A percentile compares a stretch with the other conserved stretches of the same genome.
phyloP scores from a whole-genome alignment of 2,329 filamentous ascomycete species.

The Geoglossum cookeanum region DNA sequence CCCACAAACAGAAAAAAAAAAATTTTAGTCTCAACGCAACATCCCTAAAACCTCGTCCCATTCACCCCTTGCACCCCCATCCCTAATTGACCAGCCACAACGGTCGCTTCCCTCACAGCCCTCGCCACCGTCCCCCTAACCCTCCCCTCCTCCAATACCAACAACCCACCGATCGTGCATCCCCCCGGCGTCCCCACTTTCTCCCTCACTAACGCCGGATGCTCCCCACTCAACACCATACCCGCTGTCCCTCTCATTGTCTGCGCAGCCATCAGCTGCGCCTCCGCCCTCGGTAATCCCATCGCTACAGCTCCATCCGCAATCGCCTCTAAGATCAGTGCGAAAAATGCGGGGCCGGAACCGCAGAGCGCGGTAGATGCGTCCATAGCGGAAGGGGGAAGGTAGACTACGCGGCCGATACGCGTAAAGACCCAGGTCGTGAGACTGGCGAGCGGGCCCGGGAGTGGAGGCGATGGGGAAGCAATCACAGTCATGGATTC shows the following conservation, averaged over 20 bases:
- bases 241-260: conserved; percentile 56
- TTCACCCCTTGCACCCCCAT: conserved; percentile 32
- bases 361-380: conserved; percentile 55
- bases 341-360: conserved; percentile 57
- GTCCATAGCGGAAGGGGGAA: conserved; percentile 51
- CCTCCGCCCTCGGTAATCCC: conserved; percentile 54
- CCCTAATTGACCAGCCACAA: conserved; percentile 47
- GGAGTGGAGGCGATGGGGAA: conserved; percentile 37
- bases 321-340: conserved; percentile 54
- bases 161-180: conserved; percentile 54
- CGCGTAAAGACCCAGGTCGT: conserved; percentile 60
- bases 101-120: conserved; percentile 51
- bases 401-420: conserved; percentile 50
- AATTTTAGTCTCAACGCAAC: background rate
- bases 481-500: conserved; percentile 69
- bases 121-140: conserved; percentile 47
- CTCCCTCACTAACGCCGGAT: conserved; percentile 55
- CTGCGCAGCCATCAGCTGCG: conserved; percentile 60
- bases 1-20: too few species aligned
- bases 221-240: conserved; percentile 50
- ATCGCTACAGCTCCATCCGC: conserved; percentile 64
- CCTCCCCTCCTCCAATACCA: conserved; percentile 54
- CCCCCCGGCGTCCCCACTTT: conserved; percentile 63
- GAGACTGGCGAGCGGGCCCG: conserved; percentile 32
- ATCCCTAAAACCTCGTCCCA: conserved; percentile 15